phyloP scores from a whole-genome alignment of 2,329 filamentous ascomycete genomes.

The Aureobasidium sp. region DNA sequence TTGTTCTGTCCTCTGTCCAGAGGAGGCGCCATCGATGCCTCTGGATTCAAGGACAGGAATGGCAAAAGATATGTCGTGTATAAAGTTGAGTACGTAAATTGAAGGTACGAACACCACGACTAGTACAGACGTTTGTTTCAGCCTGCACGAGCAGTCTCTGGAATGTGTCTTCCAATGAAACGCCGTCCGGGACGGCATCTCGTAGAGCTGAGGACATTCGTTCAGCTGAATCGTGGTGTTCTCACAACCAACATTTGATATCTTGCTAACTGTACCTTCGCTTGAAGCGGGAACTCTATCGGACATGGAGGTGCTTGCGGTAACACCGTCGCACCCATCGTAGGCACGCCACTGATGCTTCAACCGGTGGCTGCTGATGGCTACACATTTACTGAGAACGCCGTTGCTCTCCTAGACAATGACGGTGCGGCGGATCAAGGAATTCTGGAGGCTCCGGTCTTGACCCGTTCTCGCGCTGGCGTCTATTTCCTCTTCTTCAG shows the following conservation, averaged over 20 bases:
- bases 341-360: constrained; percentile 24
- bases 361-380: constrained; percentile 25
- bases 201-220: too few species aligned
- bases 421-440: constrained; percentile 23
- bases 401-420: constrained; percentile 23
- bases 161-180: too few species aligned
- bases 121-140: too few species aligned
- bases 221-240: too few species aligned
- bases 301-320: constrained; percentile 22
- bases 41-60: constrained; percentile 20
- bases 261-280: too few species aligned
- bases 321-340: constrained; percentile 22
- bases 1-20: constrained; percentile 21
- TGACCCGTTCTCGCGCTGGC: constrained; percentile 20
- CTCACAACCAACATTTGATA: too few species aligned
- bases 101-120: too few species aligned
- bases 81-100: constrained; percentile 19
- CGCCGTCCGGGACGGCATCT: too few species aligned
- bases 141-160: too few species aligned
- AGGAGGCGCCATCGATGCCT: constrained; percentile 25
- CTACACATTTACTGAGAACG: constrained; percentile 20
- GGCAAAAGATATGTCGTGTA: constrained; percentile 23
- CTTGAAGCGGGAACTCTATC: constrained; percentile 18
- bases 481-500: constrained; percentile 24
- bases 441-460: constrained; percentile 25